These are phyloP conservation scores for Pisolithus orientalis DNA, from an alignment of 768 basidiomycete genomes.

Conservation along the genomic window DNA sequence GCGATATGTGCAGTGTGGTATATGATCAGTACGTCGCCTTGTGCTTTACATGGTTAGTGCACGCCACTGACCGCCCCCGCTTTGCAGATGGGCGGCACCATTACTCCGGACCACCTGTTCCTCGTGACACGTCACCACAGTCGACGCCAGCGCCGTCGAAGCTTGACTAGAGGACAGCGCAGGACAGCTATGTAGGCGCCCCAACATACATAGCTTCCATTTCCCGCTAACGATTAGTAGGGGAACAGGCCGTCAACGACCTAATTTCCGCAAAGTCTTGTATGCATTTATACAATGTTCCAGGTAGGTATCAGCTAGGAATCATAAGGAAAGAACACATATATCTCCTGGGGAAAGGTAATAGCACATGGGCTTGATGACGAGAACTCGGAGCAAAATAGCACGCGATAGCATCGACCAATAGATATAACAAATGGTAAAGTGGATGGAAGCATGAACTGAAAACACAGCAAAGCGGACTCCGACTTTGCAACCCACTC, in stretches of 20 bases:
- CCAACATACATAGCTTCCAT: no score
- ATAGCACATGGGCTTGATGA: no score
- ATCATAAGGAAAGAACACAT: no score
- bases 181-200: neutral
- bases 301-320: no score
- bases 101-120: constrained; percentile 38
- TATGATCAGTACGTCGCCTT: constrained; percentile 38
- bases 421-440: neutral
- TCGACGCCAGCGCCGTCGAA: constrained; percentile 6
- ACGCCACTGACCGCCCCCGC: neutral
- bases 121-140: constrained; percentile 4
- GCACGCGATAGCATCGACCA: no score
- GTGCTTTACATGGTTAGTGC: neutral
- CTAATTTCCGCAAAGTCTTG: no score
- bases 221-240: no score
- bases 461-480: neutral
- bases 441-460: neutral
- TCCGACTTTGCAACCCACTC: constrained; percentile 1
- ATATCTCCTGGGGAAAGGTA: no score
- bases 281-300: no score
- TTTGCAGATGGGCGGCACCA: constrained; percentile 36
- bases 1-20: constrained; percentile 58
- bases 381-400: no score
- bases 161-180: neutral
- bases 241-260: no score